Evolutionary conservation across 2,329 filamentous ascomycete genomes (phyloP), one percentile per base, ranked within the genome.

Genomic region (Neonectria neomacrospora): DNA sequence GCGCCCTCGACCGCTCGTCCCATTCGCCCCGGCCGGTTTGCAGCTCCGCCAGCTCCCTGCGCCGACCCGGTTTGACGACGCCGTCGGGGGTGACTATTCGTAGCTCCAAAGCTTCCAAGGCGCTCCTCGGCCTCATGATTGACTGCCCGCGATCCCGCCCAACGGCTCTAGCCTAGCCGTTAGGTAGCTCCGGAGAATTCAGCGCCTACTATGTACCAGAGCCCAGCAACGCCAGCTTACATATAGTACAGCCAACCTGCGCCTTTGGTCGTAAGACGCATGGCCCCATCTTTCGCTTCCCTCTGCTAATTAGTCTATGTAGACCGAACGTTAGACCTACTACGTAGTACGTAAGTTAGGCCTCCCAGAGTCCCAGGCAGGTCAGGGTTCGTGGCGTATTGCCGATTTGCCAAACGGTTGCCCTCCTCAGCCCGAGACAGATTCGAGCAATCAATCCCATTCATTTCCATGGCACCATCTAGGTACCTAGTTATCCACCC

Each of bases 11-110:
- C 39, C 30, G 39, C 32, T n/a, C 22, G 32, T 50, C 48, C 32
- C 41, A 62, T 62, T 62, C 60, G 60, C 30, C 54, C 41, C n/a
- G 32, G 44, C 42, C 41, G 54, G 51, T 63, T 58, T 63, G 54
- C 60, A 58, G 54, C 39, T 39, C 45, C 30, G 51, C 42, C 42
- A 63, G 50, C 50, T 45, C 59, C 54, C 44, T 45, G 47, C 7
- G 22, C 47, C 48, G 32, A 41, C 51, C 50, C 51, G 44, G 45
- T 54, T 59, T 59, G 48, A 54, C 50, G 56, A 41, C 56, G 41
- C 20, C 28, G n/a, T n/a, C n/a, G n/a, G 45, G 28, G 23, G 45
- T 23, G 9, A 26, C 23, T 26, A 26, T 26, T 6, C 23, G 32
- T 37, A 37, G 34, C 34, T 37, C 16, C 34, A 37, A n/a, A n/a